These are phyloP conservation scores for Xylariaceae sp. DNA, from an alignment of 2,329 filamentous ascomycete species.

Conservation along the genomic window DNA sequence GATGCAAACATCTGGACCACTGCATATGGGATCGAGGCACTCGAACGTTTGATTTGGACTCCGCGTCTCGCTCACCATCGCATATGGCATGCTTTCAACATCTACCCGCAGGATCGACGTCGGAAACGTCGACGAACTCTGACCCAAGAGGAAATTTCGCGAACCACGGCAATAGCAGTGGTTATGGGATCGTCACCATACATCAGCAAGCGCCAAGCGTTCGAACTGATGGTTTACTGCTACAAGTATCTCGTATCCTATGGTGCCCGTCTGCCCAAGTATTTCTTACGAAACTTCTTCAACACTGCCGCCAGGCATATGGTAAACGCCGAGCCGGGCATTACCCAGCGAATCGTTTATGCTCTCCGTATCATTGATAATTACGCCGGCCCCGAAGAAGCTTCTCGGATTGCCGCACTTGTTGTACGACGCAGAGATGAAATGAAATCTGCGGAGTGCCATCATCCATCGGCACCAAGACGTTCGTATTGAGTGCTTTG, in stretches of 20 bases:
- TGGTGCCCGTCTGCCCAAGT: constrained; percentile 18
- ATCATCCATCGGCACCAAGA: too few relatives aligned
- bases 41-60: constrained; percentile 16
- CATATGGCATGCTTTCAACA: constrained; percentile 15
- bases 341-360: constrained; percentile 34
- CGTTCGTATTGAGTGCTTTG: too few relatives aligned
- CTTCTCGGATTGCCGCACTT: constrained; percentile 21
- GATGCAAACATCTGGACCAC: constrained; percentile 21
- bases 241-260: constrained; percentile 27
- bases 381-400: constrained; percentile 20
- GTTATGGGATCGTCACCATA: constrained; percentile 20
- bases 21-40: constrained; percentile 14
- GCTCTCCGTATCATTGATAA: constrained; percentile 30
- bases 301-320: constrained; percentile 35
- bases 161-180: constrained; percentile 13
- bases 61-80: constrained; percentile 12
- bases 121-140: neutral
- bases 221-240: constrained; percentile 32
- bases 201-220: constrained; percentile 18
- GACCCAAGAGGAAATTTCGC: constrained; percentile 4
- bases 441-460: too few relatives aligned
- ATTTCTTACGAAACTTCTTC: constrained; percentile 29
- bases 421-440: constrained; percentile 19
- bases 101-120: constrained; percentile 2
- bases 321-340: constrained; percentile 30